These are phyloP conservation scores for California macrophylla DNA, from an alignment of 441 rosid genomes.

Conservation along the genomic window DNA sequence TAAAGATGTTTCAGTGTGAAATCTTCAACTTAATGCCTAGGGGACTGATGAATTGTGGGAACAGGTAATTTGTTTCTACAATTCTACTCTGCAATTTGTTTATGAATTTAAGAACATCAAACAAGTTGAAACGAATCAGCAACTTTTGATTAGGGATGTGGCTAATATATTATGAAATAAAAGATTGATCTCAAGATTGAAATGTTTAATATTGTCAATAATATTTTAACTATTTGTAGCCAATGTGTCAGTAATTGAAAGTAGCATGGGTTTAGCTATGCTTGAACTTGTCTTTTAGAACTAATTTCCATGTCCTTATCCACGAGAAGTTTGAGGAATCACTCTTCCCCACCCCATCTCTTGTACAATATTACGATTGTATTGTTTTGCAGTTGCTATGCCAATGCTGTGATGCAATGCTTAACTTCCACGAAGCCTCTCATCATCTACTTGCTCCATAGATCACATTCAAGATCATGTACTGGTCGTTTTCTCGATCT, in stretches of 20 bases:
- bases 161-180: neutral
- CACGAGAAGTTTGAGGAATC: neutral
- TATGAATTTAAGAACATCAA: conserved; percentile 1
- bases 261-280: neutral
- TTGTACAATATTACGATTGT: no score
- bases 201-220: no score
- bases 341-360: neutral
- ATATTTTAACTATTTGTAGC: no score
- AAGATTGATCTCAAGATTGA: no score
- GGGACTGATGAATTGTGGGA: conserved; percentile 79
- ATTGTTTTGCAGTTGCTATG: conserved; percentile 64
- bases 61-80: conserved; percentile 36
- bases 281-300: neutral
- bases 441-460: conserved; percentile 51
- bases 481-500: conserved; percentile 21
- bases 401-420: conserved; percentile 84
- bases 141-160: conserved; percentile 3
- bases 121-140: neutral
- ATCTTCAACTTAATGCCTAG: conserved; percentile 52
- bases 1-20: conserved; percentile 54
- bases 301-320: no score
- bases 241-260: neutral
- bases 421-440: conserved; percentile 76
- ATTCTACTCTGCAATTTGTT: conserved; percentile 11
- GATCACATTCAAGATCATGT: conserved; percentile 75